Conservation (phyloP, 768 basidiomycete species). For the Psilocybe cyanescens region DNA sequence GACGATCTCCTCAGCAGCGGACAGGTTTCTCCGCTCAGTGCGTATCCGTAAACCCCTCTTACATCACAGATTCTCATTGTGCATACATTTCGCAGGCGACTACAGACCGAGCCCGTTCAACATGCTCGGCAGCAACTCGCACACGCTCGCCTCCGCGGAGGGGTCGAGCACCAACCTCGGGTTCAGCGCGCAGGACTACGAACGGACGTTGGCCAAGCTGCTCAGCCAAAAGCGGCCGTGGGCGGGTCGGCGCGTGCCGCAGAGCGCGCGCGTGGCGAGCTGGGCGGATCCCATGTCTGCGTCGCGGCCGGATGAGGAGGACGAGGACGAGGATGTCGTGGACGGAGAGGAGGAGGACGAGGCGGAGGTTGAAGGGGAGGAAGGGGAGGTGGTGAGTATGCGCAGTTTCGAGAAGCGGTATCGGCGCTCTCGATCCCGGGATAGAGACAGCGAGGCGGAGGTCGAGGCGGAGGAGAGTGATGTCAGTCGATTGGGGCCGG, state of each 20-base stretch:
- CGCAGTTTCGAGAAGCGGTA: background rate
- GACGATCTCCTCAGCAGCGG: slow-evolving; percentile 80
- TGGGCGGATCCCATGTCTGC: slow-evolving; percentile 58
- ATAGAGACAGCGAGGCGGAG: slow-evolving; percentile 12
- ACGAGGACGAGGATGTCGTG: slow-evolving; percentile 30
- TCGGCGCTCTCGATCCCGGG: background rate
- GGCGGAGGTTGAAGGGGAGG: slow-evolving; percentile 2
- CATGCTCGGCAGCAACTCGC: slow-evolving; percentile 14
- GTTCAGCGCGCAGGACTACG: slow-evolving; percentile 29
- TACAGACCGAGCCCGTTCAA: slow-evolving; percentile 33
- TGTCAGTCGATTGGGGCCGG: slow-evolving; percentile 16
- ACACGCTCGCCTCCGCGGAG: slow-evolving; percentile 21
- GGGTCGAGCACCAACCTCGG: slow-evolving; percentile 29
- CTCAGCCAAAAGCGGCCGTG: slow-evolving; percentile 45
- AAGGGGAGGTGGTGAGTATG: slow-evolving; percentile 3
- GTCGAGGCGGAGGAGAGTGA: slow-evolving; percentile 22
- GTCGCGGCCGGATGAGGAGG: slow-evolving; percentile 10
- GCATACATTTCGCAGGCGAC: slow-evolving; percentile 26
- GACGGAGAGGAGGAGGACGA: slow-evolving; percentile 22
- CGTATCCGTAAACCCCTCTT: slow-evolving; percentile 22
- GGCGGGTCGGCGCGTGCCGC: slow-evolving; percentile 31
- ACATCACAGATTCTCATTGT: slow-evolving; percentile 17
- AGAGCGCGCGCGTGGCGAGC: slow-evolving; percentile 48
- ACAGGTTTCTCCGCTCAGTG: slow-evolving; percentile 74
- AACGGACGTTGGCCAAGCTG: slow-evolving; percentile 38